phyloP scores from a whole-genome alignment of 2,329 filamentous ascomycete genomes.

The Colletotrichum zoysiae region DNA sequence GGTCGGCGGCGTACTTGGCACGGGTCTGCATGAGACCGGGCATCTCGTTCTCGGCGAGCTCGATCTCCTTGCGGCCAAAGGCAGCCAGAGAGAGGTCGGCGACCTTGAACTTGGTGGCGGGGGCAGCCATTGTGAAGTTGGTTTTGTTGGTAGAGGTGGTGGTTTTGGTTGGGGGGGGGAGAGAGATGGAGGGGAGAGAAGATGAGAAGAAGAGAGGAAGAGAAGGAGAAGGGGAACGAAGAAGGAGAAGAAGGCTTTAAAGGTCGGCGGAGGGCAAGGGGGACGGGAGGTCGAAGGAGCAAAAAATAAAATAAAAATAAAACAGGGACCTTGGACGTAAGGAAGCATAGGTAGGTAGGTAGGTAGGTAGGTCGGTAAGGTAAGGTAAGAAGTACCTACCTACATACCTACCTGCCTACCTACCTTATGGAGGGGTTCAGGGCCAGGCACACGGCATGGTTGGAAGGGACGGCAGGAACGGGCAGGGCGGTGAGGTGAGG shows the following conservation, averaged over 20 bases:
- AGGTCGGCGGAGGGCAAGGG: slow-evolving; percentile 34
- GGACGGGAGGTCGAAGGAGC: slow-evolving; percentile 28
- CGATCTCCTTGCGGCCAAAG: slow-evolving; percentile 99
- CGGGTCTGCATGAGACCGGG: slow-evolving; percentile 97
- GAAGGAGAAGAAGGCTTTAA: slow-evolving; percentile 39
- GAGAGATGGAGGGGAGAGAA: slow-evolving; percentile 35
- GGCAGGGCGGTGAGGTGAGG: slow-evolving; percentile 4
- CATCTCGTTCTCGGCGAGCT: slow-evolving; percentile 97
- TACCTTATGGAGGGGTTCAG: slow-evolving; percentile 16
- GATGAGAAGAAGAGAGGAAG: slow-evolving; percentile 23
- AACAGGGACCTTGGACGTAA: slow-evolving; percentile 9
- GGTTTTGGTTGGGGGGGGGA: slow-evolving; percentile 31
- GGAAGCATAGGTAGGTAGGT: not conserved
- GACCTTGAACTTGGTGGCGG: slow-evolving; percentile 97
- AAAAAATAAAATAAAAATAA: slow-evolving; percentile 11
- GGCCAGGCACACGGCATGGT: not conserved
- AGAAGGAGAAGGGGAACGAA: slow-evolving; percentile 37
- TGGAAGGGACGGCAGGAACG: slow-evolving; percentile 14
- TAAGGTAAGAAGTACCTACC: too few relatives aligned
- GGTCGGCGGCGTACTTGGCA: slow-evolving; percentile 89
- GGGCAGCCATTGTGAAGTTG: slow-evolving; percentile 72
- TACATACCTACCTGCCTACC: too few relatives aligned
- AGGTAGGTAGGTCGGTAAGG: not conserved
- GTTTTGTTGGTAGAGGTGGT: slow-evolving; percentile 39
- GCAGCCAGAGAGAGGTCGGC: slow-evolving; percentile 97